Base-by-base conservation (phyloP, 1,284 basidiomycete genomes). In the Sanghuangporus baumii region DNA sequence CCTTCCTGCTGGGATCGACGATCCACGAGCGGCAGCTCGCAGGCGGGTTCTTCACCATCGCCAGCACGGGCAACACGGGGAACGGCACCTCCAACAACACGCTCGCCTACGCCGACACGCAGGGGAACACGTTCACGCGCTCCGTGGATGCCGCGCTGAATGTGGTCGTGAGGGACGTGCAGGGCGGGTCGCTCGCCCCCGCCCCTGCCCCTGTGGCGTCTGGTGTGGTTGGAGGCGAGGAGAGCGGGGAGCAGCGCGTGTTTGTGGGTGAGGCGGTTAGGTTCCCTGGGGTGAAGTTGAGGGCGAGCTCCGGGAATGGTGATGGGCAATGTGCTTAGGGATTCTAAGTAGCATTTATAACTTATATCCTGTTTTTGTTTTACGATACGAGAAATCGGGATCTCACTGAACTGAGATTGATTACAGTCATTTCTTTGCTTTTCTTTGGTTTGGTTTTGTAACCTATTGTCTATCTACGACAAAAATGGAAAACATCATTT, bases 41-140 rank as follows among this genome's bases (percentile, higher is more conserved):
- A 23, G 74, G 73, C 65, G 87, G 84, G 12, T 82, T 82, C 73
- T 85, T 85, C 74, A 74, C 74, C 12, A 65, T 78, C 0, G 70
- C 78, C 0, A 64, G 78, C 6, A 73, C 74, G 0, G 81, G 83
- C 5, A 86, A 85, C 71, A 78, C 65, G 20, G 87, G 85, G 0
- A 88, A 88, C 64, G 88, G 88, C 46, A 88, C 85, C 2, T 89
- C 77, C 71, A 82, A 81, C 71, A 90, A 91, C 71, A 81, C 79
- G 8, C 85, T 91, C 72, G 74, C 71, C 51, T 92, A 91, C 69
- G 66, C 71, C 9, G 88, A 91, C 70, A 66, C 70, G 23, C 71
- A 72, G 8, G 85, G 84, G 52, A 87, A 90, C 72, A 88, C 87
- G 0, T 91, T 81, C 71, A 72, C 74, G 57, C 78, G 88, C 60